phyloP scores from a whole-genome alignment of 2,329 filamentous ascomycete species.

The Fusarium bactridioides region DNA sequence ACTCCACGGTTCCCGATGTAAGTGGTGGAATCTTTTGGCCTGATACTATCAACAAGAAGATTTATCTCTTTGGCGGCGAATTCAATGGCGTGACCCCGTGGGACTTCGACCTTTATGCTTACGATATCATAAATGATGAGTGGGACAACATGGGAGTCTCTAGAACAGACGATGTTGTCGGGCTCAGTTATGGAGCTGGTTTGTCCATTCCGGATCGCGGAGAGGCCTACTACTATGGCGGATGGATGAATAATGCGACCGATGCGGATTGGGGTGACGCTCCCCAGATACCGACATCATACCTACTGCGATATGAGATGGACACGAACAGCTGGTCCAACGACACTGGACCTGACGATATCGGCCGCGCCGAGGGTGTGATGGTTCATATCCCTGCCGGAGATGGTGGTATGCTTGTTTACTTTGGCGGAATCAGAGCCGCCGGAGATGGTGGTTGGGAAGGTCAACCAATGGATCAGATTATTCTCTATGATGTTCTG shows the following conservation, averaged over 20 bases:
- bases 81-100: constrained; percentile 57
- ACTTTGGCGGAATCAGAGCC: constrained; percentile 67
- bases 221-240: constrained; percentile 68
- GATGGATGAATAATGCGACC: constrained; percentile 65
- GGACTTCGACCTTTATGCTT: constrained; percentile 61
- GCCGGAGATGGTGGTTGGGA: constrained; percentile 56
- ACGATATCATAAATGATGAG: constrained; percentile 63
- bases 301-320: constrained; percentile 66
- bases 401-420: constrained; percentile 66
- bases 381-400: constrained; percentile 68
- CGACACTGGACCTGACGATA: constrained; percentile 60
- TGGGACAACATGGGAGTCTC: constrained; percentile 60
- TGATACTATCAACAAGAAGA: constrained; percentile 68
- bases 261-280: constrained; percentile 58
- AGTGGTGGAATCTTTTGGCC: constrained; percentile 62
- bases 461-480: constrained; percentile 56
- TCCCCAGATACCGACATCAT: constrained; percentile 56
- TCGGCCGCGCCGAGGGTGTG: constrained; percentile 64
- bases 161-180: constrained; percentile 48
- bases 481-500: constrained; percentile 67
- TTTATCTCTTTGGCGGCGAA: constrained; percentile 70
- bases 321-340: constrained; percentile 60
- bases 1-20: constrained; percentile 59
- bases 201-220: constrained; percentile 62
- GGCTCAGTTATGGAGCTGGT: constrained; percentile 65